Evolutionary conservation across 305 asterid genomes (phyloP), one percentile per base, ranked within the genome.

Genomic region (Rubia tinctorum): DNA sequence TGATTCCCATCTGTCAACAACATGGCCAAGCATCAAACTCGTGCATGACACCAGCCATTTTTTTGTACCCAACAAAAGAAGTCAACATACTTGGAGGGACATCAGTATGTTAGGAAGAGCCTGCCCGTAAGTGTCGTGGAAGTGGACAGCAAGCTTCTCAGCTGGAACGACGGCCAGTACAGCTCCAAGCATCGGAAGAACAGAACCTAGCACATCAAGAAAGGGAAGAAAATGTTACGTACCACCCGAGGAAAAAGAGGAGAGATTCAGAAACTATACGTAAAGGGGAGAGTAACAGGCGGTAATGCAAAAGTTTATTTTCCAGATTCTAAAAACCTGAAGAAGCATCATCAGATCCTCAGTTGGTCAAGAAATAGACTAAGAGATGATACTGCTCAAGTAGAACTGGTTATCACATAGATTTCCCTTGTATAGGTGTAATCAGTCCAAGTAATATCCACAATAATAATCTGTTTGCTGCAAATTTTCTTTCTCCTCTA

Each of bases 101-200:
- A 95, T 71, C 42, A 95, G 81, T 78, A 95, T 95, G 71, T 95
- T 95, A 20, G 98, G 86, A 76, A 92, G 98, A 76, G 98, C 82
- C 79, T 95, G 98, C 27, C 99, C 99, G 37, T 92, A 95, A 0
- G 99, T 95, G 84, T 95, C 98, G 67, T 95, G 99, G 85, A 95
- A 95, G 77, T 95, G 99, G 74, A 95, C 94, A 7, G 97, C 97
- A 63, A 95, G 87, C 77, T 89, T 92, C 84, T 90, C 96, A 27
- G 89, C 85, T 11, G 98, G 97, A 77, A 91, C 99, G 45, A 85
- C 93, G 12, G 89, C 84, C 91, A 89, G 89, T 66, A 92, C 99
- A 11, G 97, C 96, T 79, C 83, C 96, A 5, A 95, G 98, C 96
- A 95, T 92, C 10, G 96, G 97, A 79, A 92, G 86, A 71, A 89